These are phyloP conservation scores for Nannizziopsis barbatae DNA, from an alignment of 2,329 filamentous ascomycete species.

Conservation along the genomic window DNA sequence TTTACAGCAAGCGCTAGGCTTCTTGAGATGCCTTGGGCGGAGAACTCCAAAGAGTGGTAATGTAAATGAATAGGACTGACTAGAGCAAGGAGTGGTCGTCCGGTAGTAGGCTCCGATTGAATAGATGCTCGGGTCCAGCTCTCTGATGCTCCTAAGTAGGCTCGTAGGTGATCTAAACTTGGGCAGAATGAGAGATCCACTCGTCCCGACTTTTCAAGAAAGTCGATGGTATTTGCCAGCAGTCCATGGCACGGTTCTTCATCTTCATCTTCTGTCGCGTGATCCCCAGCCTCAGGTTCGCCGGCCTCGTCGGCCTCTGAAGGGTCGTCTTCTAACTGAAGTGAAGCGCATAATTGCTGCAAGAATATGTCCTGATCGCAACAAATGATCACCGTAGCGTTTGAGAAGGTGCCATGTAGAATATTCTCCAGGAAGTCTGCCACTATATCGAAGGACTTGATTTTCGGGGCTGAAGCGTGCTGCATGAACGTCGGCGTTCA, in stretches of 20 bases:
- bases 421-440: conserved; percentile 52
- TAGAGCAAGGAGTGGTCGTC: conserved; percentile 28
- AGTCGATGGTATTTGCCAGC: conserved; percentile 54
- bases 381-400: conserved; percentile 62
- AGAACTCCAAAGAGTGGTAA: conserved; percentile 36
- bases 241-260: conserved; percentile 32
- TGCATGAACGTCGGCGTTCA: background rate
- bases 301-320: background rate
- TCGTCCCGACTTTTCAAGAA: conserved; percentile 56
- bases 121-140: background rate
- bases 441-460: conserved; percentile 42
- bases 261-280: background rate
- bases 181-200: conserved; percentile 62
- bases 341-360: conserved; percentile 43
- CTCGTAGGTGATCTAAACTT: conserved; percentile 64
- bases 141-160: conserved; percentile 45
- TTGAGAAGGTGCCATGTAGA: conserved; percentile 44
- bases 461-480: conserved; percentile 10
- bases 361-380: conserved; percentile 55
- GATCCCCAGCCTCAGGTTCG: no score
- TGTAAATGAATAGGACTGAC: conserved; percentile 35
- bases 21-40: conserved; percentile 39
- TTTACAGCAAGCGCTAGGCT: conserved; percentile 34
- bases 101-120: conserved; percentile 1
- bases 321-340: conserved; percentile 24